Evolutionary conservation across 2,329 filamentous ascomycete species (phyloP).

Genomic region (Zarea fungicola): DNA sequence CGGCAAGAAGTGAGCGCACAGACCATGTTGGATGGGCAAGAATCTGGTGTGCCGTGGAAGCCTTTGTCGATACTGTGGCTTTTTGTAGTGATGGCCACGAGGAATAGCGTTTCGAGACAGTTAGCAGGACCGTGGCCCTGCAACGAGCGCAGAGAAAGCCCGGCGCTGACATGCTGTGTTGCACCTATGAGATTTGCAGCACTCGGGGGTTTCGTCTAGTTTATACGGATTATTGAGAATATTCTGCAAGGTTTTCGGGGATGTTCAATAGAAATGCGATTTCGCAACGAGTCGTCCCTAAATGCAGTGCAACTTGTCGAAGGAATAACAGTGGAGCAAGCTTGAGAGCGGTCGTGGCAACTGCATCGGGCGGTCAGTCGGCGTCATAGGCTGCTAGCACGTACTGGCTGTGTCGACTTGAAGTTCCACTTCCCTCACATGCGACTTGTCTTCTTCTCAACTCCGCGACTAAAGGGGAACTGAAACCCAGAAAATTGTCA

Average conservation of each 20-base stretch:
- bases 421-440: constrained; percentile 10
- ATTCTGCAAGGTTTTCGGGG: too few species aligned
- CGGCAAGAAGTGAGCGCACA: constrained; percentile 61
- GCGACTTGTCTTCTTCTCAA: constrained; percentile 3
- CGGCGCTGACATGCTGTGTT: not conserved
- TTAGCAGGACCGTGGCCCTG: constrained; percentile 23
- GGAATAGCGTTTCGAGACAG: constrained; percentile 14
- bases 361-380: constrained; percentile 10
- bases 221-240: too few species aligned
- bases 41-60: constrained; percentile 33
- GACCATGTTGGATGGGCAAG: constrained; percentile 78
- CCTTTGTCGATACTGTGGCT: constrained; percentile 16
- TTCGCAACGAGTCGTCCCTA: too few species aligned
- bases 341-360: not conserved
- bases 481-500: not conserved
- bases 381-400: constrained; percentile 10
- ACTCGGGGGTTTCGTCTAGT: too few species aligned
- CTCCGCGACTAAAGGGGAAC: not conserved
- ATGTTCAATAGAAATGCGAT: too few species aligned
- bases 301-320: not conserved
- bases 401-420: constrained; percentile 4
- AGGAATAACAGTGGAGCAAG: constrained; percentile 8
- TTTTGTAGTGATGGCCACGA: constrained; percentile 8
- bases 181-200: too few species aligned
- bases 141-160: constrained; percentile 25